Percentiles rank a stretch among this genome's conserved stretches.
Evolutionary conservation across 2,329 filamentous ascomycete species (phyloP).

Genomic region (Exophiala oligosperma): DNA sequence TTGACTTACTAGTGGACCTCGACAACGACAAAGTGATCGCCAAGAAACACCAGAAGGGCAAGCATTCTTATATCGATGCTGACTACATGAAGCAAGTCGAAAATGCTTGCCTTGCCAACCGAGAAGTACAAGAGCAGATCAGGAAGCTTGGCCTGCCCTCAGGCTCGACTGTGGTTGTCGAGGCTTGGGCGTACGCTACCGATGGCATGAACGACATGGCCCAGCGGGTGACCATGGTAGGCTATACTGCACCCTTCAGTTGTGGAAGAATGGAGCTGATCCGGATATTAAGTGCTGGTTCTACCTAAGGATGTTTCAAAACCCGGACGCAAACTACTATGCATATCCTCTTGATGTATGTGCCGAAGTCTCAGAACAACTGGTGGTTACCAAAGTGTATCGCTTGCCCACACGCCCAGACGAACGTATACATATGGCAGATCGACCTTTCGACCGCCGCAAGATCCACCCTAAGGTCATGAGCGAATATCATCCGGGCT

Average conservation of each 20-base stretch:
- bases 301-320: conserved; percentile 40
- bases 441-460: conserved; percentile 40
- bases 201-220: conserved; percentile 54
- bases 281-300: conserved; percentile 32
- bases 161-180: conserved; percentile 47
- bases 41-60: conserved; percentile 38
- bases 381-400: conserved; percentile 52
- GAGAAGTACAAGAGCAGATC: conserved; percentile 45
- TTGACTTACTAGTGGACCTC: too few relatives aligned
- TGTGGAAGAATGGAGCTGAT: neutral
- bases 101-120: conserved; percentile 46
- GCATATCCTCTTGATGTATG: conserved; percentile 57
- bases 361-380: conserved; percentile 50
- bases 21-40: too few relatives aligned
- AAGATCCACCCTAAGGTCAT: conserved; percentile 40
- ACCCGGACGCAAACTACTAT: conserved; percentile 56
- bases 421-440: conserved; percentile 39
- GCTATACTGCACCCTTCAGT: neutral
- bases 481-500: conserved; percentile 36
- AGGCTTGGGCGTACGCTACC: conserved; percentile 57
- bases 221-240: conserved; percentile 49
- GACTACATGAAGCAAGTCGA: conserved; percentile 51
- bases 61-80: conserved; percentile 50
- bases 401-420: conserved; percentile 45
- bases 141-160: conserved; percentile 43